Base-by-base conservation (phyloP, 139 green algal genomes). In the Chlorella sp. region DNA sequence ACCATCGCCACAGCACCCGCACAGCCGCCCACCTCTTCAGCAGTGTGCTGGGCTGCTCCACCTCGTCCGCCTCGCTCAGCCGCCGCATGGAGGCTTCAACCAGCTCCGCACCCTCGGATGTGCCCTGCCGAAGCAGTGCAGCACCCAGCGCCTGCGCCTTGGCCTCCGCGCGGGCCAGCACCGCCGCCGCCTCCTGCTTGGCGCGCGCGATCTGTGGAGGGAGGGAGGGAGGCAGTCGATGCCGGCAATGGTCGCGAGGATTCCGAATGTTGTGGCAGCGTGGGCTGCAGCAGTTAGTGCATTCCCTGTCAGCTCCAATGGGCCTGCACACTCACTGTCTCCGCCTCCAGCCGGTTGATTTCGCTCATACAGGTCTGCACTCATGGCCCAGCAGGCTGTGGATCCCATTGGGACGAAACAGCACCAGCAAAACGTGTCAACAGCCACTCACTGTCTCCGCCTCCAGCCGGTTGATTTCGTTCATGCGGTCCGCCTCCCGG, bases 361-460 rank as follows among this genome's bases (percentile, higher is more conserved):
- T 96, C 88, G 74, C 94, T 93, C 87, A 96, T 92, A 56, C 89
- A n/a, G 87, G 21, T 93, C 84, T 3, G 86, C 72, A n/a, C n/a
- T n/a, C n/a, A n/a, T n/a, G n/a, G n/a, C n/a, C n/a, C n/a, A n/a
- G n/a, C n/a, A n/a, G n/a, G n/a, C n/a, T n/a, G n/a, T n/a, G n/a
- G n/a, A n/a, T n/a, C n/a, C n/a, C n/a, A n/a, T n/a, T n/a, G n/a
- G n/a, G n/a, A n/a, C n/a, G n/a, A n/a, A n/a, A n/a, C n/a, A n/a
- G n/a, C n/a, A n/a, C n/a, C n/a, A n/a, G n/a, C n/a, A n/a, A n/a
- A n/a, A n/a, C n/a, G n/a, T n/a, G n/a, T n/a, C n/a, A n/a, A n/a
- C n/a, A n/a, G n/a, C 51, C 0, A 51, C 87, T 18, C 90, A 94
- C 91, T 81, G 90, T 87, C 28, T 95, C 86, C 30, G 94, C 87